Conservation (phyloP, 2,329 filamentous ascomycete species). For the Chalaropsis thielavioides region DNA sequence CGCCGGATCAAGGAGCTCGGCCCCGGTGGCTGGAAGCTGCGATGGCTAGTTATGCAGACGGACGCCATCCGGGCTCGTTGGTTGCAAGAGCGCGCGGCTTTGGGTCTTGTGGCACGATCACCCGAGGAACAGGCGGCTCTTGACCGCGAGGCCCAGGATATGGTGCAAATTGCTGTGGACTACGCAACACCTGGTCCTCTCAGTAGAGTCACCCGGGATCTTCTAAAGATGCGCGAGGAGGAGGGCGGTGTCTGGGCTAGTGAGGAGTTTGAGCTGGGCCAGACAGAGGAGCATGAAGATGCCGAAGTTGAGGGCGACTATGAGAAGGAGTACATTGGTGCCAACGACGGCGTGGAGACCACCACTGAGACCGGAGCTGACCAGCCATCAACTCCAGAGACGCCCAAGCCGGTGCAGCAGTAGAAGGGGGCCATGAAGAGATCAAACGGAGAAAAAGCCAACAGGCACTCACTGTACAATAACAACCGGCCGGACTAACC, state of each 20-base stretch:
- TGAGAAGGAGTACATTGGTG: constrained; percentile 29
- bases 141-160: constrained; percentile 26
- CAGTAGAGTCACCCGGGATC: constrained; percentile 25
- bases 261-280: constrained; percentile 35
- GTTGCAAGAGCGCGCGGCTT: constrained; percentile 43
- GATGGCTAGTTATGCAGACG: constrained; percentile 82
- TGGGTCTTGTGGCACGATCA: constrained; percentile 42
- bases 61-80: constrained; percentile 49
- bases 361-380: constrained; percentile 7
- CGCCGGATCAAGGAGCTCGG: constrained; percentile 73
- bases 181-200: constrained; percentile 30
- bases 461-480: constrained; percentile 3
- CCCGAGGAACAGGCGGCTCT: constrained; percentile 24
- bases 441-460: neutral
- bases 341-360: constrained; percentile 21
- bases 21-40: constrained; percentile 74
- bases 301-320: constrained; percentile 25
- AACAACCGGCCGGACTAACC: neutral
- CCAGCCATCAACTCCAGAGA: neutral
- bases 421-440: neutral
- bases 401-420: neutral
- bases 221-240: constrained; percentile 29
- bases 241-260: neutral
- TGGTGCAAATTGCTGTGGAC: constrained; percentile 30
- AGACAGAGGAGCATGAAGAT: constrained; percentile 26